Evolutionary conservation across 768 basidiomycete genomes (phyloP), one percentile per base, ranked within the genome.

Genomic region (button mushroom (Agaricus bisporus)): DNA sequence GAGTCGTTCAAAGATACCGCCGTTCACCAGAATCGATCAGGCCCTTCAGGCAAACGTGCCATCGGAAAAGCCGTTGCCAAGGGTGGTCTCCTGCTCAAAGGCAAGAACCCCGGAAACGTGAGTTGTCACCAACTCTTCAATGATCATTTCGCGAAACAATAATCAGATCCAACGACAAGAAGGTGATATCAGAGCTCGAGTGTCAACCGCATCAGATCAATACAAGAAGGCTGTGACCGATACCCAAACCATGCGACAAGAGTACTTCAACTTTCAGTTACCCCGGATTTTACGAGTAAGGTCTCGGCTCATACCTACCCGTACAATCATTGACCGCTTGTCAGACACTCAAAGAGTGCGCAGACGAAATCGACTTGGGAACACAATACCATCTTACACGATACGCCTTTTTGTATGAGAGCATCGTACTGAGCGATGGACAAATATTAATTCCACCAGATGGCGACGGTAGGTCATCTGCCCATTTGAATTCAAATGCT

Each of bases 251-350:
- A 83, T 91, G 72, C 80, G 95, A 57, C 95, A 98, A 67, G 97
- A 99, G 64, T 98, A 98, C 67, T 99, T 97, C 70, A 95, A 98
- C 67, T 89, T 95, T 63, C 95, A 98, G 63, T 72, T 98, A 38
- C 97, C 97, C 51, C 86, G 93, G 59, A 90, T 98, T 54, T 70
- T 99, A 37, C 80, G 97, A 48, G 94, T 95, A 65, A 64, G 89
- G 78, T 36, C 22, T 41, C 22, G 35, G 15, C 18, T 12, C n/a
- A 32, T 36, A n/a, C 42, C 49, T 55, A 17, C 28, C 36, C 29
- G 32, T 26, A 20, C 22, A 32, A 9, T 25, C 15, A 37, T 35
- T 35, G 22, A 37, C 18, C 9, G 26, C 62, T 29, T 29, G 44
- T 18, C 58, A 93, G 91, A 80, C 89, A 18, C 73, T 99, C 55